phyloP scores from a whole-genome alignment of 352 stramenopile species.

The Saprolegnia parasitica region DNA sequence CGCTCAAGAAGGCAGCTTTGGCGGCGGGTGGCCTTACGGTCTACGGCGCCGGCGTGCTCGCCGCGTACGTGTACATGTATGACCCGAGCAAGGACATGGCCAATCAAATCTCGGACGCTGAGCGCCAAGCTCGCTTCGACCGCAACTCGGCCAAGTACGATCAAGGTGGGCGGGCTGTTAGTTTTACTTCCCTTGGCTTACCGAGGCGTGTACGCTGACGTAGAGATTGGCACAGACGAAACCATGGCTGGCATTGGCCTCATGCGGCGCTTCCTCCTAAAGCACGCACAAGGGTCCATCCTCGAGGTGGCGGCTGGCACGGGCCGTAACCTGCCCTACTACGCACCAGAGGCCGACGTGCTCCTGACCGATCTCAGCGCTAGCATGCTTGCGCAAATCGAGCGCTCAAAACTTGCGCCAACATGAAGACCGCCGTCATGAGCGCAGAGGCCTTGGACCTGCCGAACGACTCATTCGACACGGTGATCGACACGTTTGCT shows the following conservation, averaged over 20 bases:
- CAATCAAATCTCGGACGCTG: constrained; percentile 43
- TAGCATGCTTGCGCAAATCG: constrained; percentile 68
- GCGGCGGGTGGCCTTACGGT: constrained; percentile 44
- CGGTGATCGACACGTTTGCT: constrained; percentile 95
- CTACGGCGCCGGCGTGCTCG: constrained; percentile 50
- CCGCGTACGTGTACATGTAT: constrained; percentile 70
- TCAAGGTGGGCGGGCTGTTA: constrained; percentile 35
- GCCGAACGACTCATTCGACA: constrained; percentile 83
- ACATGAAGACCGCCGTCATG: constrained; percentile 42
- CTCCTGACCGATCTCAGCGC: constrained; percentile 70
- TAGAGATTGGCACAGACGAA: constrained; percentile 76
- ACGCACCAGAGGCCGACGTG: constrained; percentile 41
- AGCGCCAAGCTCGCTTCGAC: constrained; percentile 62
- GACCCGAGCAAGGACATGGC: constrained; percentile 43
- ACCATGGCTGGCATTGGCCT: constrained; percentile 71
- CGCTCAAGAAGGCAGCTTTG: constrained; percentile 14
- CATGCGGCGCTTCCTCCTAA: constrained; percentile 76
- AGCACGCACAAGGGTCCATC: constrained; percentile 60
- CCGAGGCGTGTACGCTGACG: constrained; percentile 10
- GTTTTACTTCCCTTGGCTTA: neutral
- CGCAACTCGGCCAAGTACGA: constrained; percentile 69
- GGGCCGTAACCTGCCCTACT: constrained; percentile 91
- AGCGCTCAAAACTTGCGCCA: constrained; percentile 13
- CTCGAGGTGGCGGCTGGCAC: constrained; percentile 94
- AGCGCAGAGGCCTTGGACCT: constrained; percentile 58